A percentile compares a stretch with the other conserved stretches of the same genome.
phyloP scores from a whole-genome alignment of 805 yeast species.

The Starmerella stigmatis region DNA sequence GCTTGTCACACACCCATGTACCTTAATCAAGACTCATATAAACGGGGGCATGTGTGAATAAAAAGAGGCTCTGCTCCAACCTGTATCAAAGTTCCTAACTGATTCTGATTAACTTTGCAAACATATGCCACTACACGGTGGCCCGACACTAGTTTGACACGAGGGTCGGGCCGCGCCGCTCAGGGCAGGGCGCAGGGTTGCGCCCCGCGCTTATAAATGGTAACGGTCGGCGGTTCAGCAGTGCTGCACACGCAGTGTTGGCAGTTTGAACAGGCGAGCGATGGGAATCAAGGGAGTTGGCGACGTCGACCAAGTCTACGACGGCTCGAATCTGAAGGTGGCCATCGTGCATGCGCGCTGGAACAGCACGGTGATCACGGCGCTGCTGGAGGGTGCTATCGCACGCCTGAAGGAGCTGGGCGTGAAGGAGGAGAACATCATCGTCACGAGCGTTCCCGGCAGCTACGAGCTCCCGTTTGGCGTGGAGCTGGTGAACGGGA shows the following conservation, averaged over 20 bases:
- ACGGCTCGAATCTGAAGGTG: slow-evolving; percentile 49
- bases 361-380: slow-evolving; percentile 69
- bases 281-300: slow-evolving; percentile 62
- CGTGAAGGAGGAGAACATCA: slow-evolving; percentile 65
- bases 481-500: slow-evolving; percentile 35
- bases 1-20: too few relatives aligned
- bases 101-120: too few relatives aligned
- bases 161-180: too few relatives aligned
- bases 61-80: too few relatives aligned
- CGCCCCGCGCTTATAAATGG: not conserved
- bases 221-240: not conserved
- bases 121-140: too few relatives aligned
- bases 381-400: slow-evolving; percentile 69
- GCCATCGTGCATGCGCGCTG: slow-evolving; percentile 95
- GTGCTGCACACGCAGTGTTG: not conserved
- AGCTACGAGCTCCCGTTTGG: slow-evolving; percentile 89
- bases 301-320: slow-evolving; percentile 52
- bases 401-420: slow-evolving; percentile 50
- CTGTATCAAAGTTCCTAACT: too few relatives aligned
- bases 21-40: too few relatives aligned
- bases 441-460: slow-evolving; percentile 85
- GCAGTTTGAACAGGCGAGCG: not conserved
- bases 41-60: too few relatives aligned
- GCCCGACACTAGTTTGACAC: too few relatives aligned
- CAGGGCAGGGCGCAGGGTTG: not conserved